Evolutionary conservation across 78 protist species (phyloP), one percentile per base, ranked within the genome.

Genomic region (Capsaspora owczarzaki): DNA sequence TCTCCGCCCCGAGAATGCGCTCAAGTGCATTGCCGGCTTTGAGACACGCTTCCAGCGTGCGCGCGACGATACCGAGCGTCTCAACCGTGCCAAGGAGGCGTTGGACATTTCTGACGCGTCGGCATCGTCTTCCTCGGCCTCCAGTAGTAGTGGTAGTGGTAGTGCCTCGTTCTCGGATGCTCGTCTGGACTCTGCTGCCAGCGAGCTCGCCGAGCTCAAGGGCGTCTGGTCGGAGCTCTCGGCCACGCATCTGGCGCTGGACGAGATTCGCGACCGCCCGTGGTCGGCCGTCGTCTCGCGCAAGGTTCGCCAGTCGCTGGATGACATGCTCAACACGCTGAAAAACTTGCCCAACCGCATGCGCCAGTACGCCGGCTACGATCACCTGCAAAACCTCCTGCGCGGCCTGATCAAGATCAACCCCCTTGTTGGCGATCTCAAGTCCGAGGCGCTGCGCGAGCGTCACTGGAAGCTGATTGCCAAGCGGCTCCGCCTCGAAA

Each of bases 201-300:
- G 68, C n/a, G 97, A 92, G 74, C 76, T 95, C 69, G 56, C 43
- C 53, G 94, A 89, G 38, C 89, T 95, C 56, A 69, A 86, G 80
- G 85, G 81, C 10, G 85, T 89, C 41, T 94, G 94, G 93, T 0
- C 61, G 33, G 94, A 87, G 33, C 41, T 93, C 29, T 51, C 87
- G 12, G 60, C 49, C 25, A 41, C 91, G 2, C 91, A 90, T 91
- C 61, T 20, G 80, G 83, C 61, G 46, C 79, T 92, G 42, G 85
- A 90, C 38, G 85, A 38, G 42, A 77, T 90, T 3, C 79, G 84
- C 31, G 94, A 92, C 33, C 82, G 85, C 37, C 81, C 92, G 12
- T 94, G 97, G 97, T 40, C 86, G n/a, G 89, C 95, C 14, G 87
- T 93, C 31, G 76, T 85, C n/a, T 94, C 94, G 47, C 68, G 88